These are phyloP conservation scores for Ophiostoma sp. DNA, from an alignment of 2,329 filamentous ascomycete species.

Conservation along the genomic window DNA sequence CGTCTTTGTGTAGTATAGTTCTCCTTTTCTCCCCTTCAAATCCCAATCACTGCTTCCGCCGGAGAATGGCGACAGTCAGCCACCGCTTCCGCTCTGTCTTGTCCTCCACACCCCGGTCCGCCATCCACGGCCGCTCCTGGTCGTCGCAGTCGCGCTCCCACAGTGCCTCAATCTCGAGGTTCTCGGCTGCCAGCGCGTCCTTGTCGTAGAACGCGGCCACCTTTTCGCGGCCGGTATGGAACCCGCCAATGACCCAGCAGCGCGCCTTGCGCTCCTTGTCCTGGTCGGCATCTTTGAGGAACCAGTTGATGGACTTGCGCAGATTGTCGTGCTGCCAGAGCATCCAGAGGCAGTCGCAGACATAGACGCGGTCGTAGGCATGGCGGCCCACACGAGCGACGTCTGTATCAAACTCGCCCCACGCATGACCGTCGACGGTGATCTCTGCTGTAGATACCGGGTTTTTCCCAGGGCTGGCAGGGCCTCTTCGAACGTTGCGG, in stretches of 20 bases:
- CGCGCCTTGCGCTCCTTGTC: conserved; percentile 26
- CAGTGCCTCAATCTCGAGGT: conserved; percentile 58
- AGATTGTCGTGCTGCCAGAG: conserved; percentile 65
- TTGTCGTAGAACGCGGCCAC: conserved; percentile 60
- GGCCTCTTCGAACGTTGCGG: conserved; percentile 41
- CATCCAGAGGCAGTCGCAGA: conserved; percentile 73
- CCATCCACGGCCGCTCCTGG: conserved; percentile 54
- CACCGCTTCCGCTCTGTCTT: conserved; percentile 61
- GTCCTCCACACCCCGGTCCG: conserved; percentile 58
- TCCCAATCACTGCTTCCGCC: conserved; percentile 1
- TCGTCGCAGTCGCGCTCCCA: conserved; percentile 66
- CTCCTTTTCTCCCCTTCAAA: background rate
- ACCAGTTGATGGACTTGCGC: conserved; percentile 56
- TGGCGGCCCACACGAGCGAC: conserved; percentile 30
- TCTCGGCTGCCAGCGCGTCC: conserved; percentile 42
- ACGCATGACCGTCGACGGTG: conserved; percentile 55
- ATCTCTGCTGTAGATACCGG: conserved; percentile 30
- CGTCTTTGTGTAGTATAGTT: background rate
- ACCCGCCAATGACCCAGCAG: conserved; percentile 63
- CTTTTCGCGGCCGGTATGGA: conserved; percentile 64
- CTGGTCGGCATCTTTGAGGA: conserved; percentile 40
- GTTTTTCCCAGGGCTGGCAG: background rate
- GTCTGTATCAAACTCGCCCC: conserved; percentile 49
- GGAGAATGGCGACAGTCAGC: conserved; percentile 56
- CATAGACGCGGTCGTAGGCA: conserved; percentile 58